Percentiles rank a stretch among this genome's conserved stretches.
Conservation (phyloP, 345 rosid genomes). For the Dimocarpus longan region DNA sequence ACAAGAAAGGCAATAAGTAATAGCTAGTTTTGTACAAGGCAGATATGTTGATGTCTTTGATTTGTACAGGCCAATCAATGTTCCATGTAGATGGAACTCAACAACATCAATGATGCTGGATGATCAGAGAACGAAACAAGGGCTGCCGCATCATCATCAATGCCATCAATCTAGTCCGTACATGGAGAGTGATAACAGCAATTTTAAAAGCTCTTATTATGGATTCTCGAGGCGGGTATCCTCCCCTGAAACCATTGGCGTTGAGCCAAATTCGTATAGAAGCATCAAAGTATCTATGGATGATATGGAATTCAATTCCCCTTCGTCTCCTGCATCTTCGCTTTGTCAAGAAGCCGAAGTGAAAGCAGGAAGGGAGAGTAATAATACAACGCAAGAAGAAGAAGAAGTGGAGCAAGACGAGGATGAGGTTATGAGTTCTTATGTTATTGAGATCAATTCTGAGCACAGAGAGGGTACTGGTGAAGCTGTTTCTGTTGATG, state of each 20-base stretch:
- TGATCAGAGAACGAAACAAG: slow-evolving; percentile 38
- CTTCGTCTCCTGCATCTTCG: slow-evolving; percentile 76
- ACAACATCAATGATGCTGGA: slow-evolving; percentile 30
- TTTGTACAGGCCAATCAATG: slow-evolving; percentile 66
- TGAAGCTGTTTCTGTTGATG: slow-evolving; percentile 63
- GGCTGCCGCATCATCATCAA: slow-evolving; percentile 39
- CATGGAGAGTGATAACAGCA: slow-evolving; percentile 40
- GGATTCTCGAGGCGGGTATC: slow-evolving; percentile 46
- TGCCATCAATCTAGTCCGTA: slow-evolving; percentile 22
- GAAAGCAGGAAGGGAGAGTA: slow-evolving; percentile 4
- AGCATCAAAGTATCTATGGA: slow-evolving; percentile 48
- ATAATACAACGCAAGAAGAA: slow-evolving; percentile 32
- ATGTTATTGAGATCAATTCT: slow-evolving; percentile 82
- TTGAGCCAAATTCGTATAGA: slow-evolving; percentile 56
- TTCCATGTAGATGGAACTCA: slow-evolving; percentile 74
- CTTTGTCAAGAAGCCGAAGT: slow-evolving; percentile 52
- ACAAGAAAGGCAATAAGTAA: too few relatives aligned
- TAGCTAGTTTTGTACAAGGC: too few relatives aligned
- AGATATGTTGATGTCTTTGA: not conserved
- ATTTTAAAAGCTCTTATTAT: slow-evolving; percentile 36
- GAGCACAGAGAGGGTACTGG: slow-evolving; percentile 43
- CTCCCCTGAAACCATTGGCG: slow-evolving; percentile 72
- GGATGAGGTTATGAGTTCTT: slow-evolving; percentile 81
- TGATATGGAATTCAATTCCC: slow-evolving; percentile 66
- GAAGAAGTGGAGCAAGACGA: slow-evolving; percentile 40